A percentile compares a stretch with the other conserved stretches of the same genome.
These are phyloP conservation scores for Rhizopus sp. DNA, from an alignment of 371 early-diverging fungal genomes.

Conservation along the genomic window DNA sequence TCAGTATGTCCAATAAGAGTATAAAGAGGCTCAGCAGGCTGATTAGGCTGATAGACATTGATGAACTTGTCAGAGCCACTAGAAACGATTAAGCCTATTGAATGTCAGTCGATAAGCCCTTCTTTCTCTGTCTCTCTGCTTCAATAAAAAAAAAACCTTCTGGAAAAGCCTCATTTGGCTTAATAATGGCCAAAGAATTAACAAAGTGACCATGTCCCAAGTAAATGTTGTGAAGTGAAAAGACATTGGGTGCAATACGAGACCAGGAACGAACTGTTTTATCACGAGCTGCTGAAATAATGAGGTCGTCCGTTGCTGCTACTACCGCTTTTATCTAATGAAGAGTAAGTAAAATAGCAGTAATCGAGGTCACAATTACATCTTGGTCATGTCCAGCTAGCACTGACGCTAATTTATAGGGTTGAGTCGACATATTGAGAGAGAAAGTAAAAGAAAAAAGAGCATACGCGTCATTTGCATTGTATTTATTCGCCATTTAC, in stretches of 20 bases:
- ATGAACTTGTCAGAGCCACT: slow-evolving; percentile 87
- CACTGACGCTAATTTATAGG: slow-evolving; percentile 20
- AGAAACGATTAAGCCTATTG: slow-evolving; percentile 76
- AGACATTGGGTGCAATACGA: slow-evolving; percentile 48
- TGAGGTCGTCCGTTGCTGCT: slow-evolving; percentile 58
- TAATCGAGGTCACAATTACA: slow-evolving; percentile 17
- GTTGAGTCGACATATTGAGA: slow-evolving; percentile 16
- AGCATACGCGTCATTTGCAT: slow-evolving; percentile 15
- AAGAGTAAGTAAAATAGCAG: not conserved
- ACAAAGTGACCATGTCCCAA: slow-evolving; percentile 82
- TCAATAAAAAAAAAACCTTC: slow-evolving; percentile 52
- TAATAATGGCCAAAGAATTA: slow-evolving; percentile 71
- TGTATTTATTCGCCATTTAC: not conserved
- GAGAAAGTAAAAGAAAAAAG: not conserved
- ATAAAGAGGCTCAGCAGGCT: slow-evolving; percentile 60
- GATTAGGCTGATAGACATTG: slow-evolving; percentile 72
- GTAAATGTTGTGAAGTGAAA: slow-evolving; percentile 56
- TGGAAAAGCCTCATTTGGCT: slow-evolving; percentile 59
- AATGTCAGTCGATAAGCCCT: not conserved
- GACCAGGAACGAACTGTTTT: slow-evolving; percentile 69
- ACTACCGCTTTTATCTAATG: slow-evolving; percentile 72
- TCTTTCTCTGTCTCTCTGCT: not conserved
- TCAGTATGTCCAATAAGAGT: slow-evolving; percentile 85
- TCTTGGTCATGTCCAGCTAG: slow-evolving; percentile 38
- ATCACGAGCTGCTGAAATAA: slow-evolving; percentile 85